Conservation (phyloP, 208 protist species). For the Leishmania turanica region DNA sequence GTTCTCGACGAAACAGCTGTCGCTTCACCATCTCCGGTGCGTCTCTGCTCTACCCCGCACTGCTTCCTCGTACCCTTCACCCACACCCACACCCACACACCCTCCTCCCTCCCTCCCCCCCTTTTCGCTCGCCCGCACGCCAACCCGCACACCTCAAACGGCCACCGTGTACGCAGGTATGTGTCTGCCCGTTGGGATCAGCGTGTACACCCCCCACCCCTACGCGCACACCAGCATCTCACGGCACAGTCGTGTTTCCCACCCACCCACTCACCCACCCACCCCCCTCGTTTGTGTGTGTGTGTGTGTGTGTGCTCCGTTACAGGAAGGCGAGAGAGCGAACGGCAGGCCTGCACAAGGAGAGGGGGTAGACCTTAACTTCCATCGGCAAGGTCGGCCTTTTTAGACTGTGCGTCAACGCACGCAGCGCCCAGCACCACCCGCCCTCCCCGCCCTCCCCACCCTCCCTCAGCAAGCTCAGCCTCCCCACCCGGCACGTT, state of each 20-base stretch:
- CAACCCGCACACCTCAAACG: background rate
- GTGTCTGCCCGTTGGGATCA: background rate
- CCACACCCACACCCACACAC: background rate
- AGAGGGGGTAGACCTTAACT: background rate
- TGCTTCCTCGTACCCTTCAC: background rate
- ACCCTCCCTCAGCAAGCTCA: background rate
- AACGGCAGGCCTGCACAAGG: background rate
- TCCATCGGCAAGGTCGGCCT: background rate
- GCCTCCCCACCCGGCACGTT: background rate
- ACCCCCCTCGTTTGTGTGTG: too few relatives aligned
- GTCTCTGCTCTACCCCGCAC: constrained; percentile 9
- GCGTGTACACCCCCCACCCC: background rate
- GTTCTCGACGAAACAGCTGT: background rate
- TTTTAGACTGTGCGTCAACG: background rate
- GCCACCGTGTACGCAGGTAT: background rate
- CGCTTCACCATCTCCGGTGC: background rate
- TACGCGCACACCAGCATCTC: background rate
- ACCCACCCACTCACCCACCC: too few relatives aligned
- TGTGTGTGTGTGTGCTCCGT: too few relatives aligned
- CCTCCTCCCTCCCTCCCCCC: background rate
- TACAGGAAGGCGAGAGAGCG: too few relatives aligned
- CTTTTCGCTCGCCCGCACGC: background rate
- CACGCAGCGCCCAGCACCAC: background rate
- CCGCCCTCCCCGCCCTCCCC: background rate
- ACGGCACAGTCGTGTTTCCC: background rate